phyloP scores from a whole-genome alignment of 1,284 basidiomycete genomes.

The Apiotrichum akiyoshidainum region DNA sequence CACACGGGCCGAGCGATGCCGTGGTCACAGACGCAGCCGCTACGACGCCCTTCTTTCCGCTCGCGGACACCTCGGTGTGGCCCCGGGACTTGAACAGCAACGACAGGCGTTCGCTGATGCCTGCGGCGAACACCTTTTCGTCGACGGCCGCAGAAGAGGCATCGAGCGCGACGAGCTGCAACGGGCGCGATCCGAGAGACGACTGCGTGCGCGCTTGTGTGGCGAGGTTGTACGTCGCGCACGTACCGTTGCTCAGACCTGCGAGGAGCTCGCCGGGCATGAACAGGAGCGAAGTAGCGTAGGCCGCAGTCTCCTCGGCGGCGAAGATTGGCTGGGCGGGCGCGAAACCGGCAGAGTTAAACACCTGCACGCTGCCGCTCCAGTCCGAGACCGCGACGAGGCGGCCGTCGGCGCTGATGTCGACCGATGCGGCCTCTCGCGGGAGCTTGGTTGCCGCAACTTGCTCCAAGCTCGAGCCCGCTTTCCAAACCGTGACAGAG shows the following conservation, averaged over 20 bases:
- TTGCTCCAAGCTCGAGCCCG: slow-evolving; percentile 28
- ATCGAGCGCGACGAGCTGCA: slow-evolving; percentile 16
- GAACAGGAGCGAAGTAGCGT: slow-evolving; percentile 42
- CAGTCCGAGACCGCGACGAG: slow-evolving; percentile 68
- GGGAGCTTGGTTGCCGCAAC: slow-evolving; percentile 13
- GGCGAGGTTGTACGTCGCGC: slow-evolving; percentile 59
- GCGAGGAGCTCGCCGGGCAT: slow-evolving; percentile 60
- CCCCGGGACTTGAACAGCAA: slow-evolving; percentile 62
- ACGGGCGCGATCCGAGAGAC: slow-evolving; percentile 37
- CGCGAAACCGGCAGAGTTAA: slow-evolving; percentile 29
- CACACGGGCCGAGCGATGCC: slow-evolving; percentile 54
- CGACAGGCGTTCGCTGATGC: slow-evolving; percentile 43
- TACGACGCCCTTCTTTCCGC: slow-evolving; percentile 68
- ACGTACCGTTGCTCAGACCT: slow-evolving; percentile 74
- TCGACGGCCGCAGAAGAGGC: slow-evolving; percentile 26
- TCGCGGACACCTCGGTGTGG: slow-evolving; percentile 64
- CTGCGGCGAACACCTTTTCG: slow-evolving; percentile 34
- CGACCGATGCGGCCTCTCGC: slow-evolving; percentile 5
- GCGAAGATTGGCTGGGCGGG: background rate
- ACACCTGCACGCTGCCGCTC: slow-evolving; percentile 65
- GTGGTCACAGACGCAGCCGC: slow-evolving; percentile 59
- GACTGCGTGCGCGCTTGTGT: slow-evolving; percentile 51
- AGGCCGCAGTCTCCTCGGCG: slow-evolving; percentile 18
- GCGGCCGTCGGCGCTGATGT: background rate
- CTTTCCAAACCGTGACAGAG: slow-evolving; percentile 57